Conservation (phyloP, 1,284 basidiomycete genomes). For the Tremellales sp. region DNA sequence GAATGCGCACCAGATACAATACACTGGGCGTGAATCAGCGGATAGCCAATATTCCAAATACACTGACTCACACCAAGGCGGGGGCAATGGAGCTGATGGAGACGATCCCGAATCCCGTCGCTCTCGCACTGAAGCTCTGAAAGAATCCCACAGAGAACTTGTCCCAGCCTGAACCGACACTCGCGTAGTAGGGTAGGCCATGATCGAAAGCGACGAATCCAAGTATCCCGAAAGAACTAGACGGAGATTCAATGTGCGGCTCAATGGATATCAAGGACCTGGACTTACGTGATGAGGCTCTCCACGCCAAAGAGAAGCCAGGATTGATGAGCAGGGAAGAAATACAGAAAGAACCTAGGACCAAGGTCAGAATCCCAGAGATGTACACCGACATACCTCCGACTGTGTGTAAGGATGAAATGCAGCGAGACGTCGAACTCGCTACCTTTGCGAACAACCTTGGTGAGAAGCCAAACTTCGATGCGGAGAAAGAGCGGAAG, state of each 20-base stretch:
- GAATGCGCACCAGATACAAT: conserved; percentile 23
- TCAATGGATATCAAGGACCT: too few species aligned
- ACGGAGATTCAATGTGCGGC: too few species aligned
- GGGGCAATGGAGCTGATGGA: conserved; percentile 27
- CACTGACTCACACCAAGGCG: conserved; percentile 20
- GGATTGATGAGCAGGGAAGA: conserved; percentile 40
- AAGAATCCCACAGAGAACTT: conserved; percentile 31
- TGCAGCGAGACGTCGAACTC: conserved; percentile 31
- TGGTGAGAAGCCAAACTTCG: conserved; percentile 33
- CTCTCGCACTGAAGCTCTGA: conserved; percentile 32
- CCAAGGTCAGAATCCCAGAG: not conserved
- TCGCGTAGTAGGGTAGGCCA: conserved; percentile 20
- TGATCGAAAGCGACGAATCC: conserved; percentile 33
- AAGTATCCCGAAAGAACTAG: conserved; percentile 16
- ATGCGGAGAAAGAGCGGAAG: conserved; percentile 34
- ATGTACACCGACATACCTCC: conserved; percentile 20
- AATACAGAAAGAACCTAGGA: conserved; percentile 36
- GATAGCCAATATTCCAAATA: not conserved
- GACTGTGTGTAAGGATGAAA: conserved; percentile 36
- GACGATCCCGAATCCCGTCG: conserved; percentile 34
- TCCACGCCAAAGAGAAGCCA: conserved; percentile 32
- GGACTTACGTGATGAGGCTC: conserved; percentile 9
- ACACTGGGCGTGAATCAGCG: conserved; percentile 15
- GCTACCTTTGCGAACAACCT: conserved; percentile 23
- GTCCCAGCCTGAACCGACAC: conserved; percentile 19